Percentiles rank a stretch among this genome's conserved stretches.
phyloP scores from a whole-genome alignment of 345 rosid genomes.

The Excoecaria cochinchinensis region DNA sequence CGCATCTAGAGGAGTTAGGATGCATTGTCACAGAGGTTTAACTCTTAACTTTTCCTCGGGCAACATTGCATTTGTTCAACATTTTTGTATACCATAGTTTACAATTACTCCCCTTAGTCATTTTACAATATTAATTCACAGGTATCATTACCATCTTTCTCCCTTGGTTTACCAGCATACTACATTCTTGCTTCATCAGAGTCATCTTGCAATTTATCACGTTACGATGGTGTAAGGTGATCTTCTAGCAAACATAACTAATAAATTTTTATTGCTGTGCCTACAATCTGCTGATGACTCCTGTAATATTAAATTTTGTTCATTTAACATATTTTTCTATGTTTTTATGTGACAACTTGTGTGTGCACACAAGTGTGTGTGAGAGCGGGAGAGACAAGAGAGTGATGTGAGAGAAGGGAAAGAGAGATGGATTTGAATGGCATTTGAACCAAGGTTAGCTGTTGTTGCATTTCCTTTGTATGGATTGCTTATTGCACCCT shows the following conservation, averaged over 20 bases:
- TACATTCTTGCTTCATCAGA: conserved; percentile 85
- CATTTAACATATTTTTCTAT: not conserved
- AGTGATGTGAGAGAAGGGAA: not conserved
- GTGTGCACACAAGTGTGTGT: not conserved
- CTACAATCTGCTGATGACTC: not conserved
- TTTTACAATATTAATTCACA: conserved; percentile 20
- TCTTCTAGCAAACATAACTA: not conserved
- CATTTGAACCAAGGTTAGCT: not conserved
- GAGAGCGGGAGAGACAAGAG: not conserved
- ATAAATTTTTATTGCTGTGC: not conserved
- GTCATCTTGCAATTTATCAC: conserved; percentile 85
- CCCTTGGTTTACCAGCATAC: conserved; percentile 90
- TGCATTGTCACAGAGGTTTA: conserved; percentile 60
- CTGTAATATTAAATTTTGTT: not conserved
- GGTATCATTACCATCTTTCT: conserved; percentile 86
- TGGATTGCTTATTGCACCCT: not conserved
- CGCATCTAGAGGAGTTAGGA: conserved; percentile 85
- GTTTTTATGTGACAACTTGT: not conserved
- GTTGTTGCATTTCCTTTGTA: not conserved
- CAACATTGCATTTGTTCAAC: not conserved
- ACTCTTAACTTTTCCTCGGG: conserved; percentile 22
- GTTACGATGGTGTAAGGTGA: conserved; percentile 91
- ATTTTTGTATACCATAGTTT: not conserved
- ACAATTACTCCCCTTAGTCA: not conserved
- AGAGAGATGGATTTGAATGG: not conserved